Base-by-base conservation (phyloP, 2,329 filamentous ascomycete species). In the Neonectria ditissima region DNA sequence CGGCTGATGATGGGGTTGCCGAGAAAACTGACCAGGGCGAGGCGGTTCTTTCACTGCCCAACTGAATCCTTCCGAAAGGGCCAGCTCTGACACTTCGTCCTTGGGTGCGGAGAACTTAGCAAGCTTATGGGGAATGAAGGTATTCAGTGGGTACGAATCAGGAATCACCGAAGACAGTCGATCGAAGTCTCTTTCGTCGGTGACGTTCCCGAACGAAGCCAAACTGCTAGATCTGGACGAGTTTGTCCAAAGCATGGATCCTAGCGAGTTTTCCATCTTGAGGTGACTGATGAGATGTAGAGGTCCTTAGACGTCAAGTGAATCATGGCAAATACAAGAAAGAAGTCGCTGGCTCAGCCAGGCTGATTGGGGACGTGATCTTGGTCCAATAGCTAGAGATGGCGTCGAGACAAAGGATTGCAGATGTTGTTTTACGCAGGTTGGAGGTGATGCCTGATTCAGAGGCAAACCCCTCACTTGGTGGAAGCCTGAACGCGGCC, bases 21-120 rank as follows among this genome's bases (percentile, higher is more conserved):
- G 59, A 39, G 64, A 70, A 43, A 69, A 75, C 39, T 73, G 71
- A 2, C 69, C 65, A 30, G 68, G 69, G 5, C 65, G 70, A 51
- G 54, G 63, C 30, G 69, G 66, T 32, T 67, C 50, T 39, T 65
- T 69, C 14, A 59, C 56, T 24, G 64, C 45, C 60, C 65, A 75
- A 11, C 45, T 66, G 59, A 75, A 75, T 2, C 68, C 71, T 34
- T 69, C 60, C 14, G 69, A 59, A n/a, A 74, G 69, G 9, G 41
- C 60, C 16, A 59, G 48, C 41, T 70, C 66, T 1, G 70, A 72
- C n/a, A 74, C 43, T 4, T 73, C 68, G 5, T 71, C 68, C 41
- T 51, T 58, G 6, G 51, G 37, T 4, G 63, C 16, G n/a, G 62
- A 65, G 44, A 69, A 69, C 18, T 54, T 62, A 16, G 41, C n/a